Base-by-base conservation (phyloP, 306 rosid genomes). In the Senna siamea region DNA sequence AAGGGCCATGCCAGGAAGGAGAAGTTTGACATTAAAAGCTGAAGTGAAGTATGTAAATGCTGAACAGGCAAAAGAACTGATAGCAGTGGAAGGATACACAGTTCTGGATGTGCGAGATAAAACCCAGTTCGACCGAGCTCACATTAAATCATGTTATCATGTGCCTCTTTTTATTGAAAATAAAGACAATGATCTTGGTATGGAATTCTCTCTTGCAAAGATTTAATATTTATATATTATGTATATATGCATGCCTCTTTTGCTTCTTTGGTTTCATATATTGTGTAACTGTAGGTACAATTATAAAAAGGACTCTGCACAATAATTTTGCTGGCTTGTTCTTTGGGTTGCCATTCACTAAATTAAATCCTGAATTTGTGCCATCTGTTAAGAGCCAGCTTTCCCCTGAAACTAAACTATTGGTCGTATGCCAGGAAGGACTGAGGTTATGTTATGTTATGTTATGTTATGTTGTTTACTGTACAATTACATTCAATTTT, bases 361-460 rank as follows among this genome's bases (percentile, higher is more conserved):
- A 89, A 82, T 91, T 80, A 41, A 94, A 91, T 75, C 88, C 97
- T 65, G 93, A 85, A 8, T 91, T 94, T 72, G 78, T 89, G 72
- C 85, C 84, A 85, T 84, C 95, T 67, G 88, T 94, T n/a, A 87
- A 85, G 74, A 80, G 72, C 77, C 83, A 88, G 80, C 70, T 94
- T 81, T 18, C 87, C 0, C 92, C 96, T 7, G 88, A 78, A 70
- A 88, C 79, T 69, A 91, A 89, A 85, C 76, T 94, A 32, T 83
- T 91, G 73, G 63, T 94, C 57, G 98, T 94, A 59, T 94, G 98
- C 69, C 98, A 94, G 59, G 98, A 89, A 86, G 98, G 98, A 71
- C 73, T 94, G 78, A 91, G 98, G 98, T 94, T 62, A 37, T 1
- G 30, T 26, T 26, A 26, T 67, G 37, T 32, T 2, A 67, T 89